A percentile compares a stretch with the other conserved stretches of the same genome.
phyloP scores from a whole-genome alignment of 2,329 filamentous ascomycete species.

The Botrytis sinoallii region DNA sequence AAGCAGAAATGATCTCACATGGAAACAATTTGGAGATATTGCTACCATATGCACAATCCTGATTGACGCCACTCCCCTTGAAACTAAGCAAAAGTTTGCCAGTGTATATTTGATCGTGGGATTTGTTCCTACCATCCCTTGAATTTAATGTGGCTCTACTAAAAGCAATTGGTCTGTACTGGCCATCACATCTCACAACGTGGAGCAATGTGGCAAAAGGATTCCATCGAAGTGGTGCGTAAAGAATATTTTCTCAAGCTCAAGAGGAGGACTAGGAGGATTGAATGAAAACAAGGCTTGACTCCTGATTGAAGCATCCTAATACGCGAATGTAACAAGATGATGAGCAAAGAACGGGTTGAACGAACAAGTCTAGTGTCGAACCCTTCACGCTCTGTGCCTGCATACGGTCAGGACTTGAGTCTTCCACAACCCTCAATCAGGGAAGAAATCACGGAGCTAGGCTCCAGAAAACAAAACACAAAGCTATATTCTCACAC shows the following conservation, averaged over 20 bases:
- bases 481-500: background rate
- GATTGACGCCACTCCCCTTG: background rate
- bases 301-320: background rate
- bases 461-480: background rate
- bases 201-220: too few species aligned
- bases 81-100: background rate
- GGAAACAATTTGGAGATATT: too few species aligned
- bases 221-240: background rate
- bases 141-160: background rate
- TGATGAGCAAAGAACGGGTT: background rate
- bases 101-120: background rate
- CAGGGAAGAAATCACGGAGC: background rate
- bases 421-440: background rate
- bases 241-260: background rate
- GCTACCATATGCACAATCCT: background rate
- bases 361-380: background rate
- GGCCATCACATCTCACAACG: background rate
- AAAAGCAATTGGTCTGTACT: background rate
- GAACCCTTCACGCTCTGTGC: background rate
- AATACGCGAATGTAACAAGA: background rate
- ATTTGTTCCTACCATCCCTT: background rate
- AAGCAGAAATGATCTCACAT: background rate
- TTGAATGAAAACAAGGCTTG: background rate
- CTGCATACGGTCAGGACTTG: background rate
- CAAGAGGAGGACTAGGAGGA: background rate